Percentiles rank a stretch among this genome's conserved stretches.
phyloP scores from a whole-genome alignment of 805 yeast species.

The Lipomyces japonicus region DNA sequence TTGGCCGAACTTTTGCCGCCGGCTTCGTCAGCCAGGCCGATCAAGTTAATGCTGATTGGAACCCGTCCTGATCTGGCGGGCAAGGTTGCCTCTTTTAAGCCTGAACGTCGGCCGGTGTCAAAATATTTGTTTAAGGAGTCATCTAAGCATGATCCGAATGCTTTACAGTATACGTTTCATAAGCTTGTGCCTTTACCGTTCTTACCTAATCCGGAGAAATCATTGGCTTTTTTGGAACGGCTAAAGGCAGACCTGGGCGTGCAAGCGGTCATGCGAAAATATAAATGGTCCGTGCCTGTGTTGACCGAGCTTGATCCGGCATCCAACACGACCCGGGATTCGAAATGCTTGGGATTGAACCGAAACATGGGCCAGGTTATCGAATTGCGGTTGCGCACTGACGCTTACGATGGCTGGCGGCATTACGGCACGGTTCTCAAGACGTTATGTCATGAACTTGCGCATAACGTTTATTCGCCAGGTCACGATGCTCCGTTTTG shows the following conservation, averaged over 20 bases:
- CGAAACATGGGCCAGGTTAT: slow-evolving; percentile 38
- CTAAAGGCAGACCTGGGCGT: slow-evolving; percentile 39
- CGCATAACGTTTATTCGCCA: slow-evolving; percentile 38
- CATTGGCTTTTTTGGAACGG: slow-evolving; percentile 34
- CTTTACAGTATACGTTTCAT: slow-evolving; percentile 35
- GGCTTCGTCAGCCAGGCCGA: slow-evolving; percentile 17
- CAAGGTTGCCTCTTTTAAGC: slow-evolving; percentile 16
- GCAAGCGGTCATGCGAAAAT: slow-evolving; percentile 37
- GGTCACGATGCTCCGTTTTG: slow-evolving; percentile 40
- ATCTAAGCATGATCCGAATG: slow-evolving; percentile 2
- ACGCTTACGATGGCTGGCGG: slow-evolving; percentile 40
- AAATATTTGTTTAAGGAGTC: background rate
- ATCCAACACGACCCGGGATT: slow-evolving; percentile 35
- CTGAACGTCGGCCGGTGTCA: slow-evolving; percentile 1
- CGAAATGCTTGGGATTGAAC: slow-evolving; percentile 37
- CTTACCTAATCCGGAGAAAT: slow-evolving; percentile 36
- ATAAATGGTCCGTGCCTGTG: slow-evolving; percentile 38
- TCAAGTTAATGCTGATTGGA: slow-evolving; percentile 36
- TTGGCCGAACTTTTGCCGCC: slow-evolving; percentile 18
- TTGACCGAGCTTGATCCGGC: slow-evolving; percentile 42
- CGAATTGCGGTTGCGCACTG: slow-evolving; percentile 40
- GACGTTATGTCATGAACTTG: slow-evolving; percentile 41
- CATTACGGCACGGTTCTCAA: slow-evolving; percentile 36
- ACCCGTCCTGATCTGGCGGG: slow-evolving; percentile 32
- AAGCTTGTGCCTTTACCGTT: slow-evolving; percentile 34